Evolutionary conservation across 352 stramenopile species (phyloP).

Genomic region (Phytophthora citricola): DNA sequence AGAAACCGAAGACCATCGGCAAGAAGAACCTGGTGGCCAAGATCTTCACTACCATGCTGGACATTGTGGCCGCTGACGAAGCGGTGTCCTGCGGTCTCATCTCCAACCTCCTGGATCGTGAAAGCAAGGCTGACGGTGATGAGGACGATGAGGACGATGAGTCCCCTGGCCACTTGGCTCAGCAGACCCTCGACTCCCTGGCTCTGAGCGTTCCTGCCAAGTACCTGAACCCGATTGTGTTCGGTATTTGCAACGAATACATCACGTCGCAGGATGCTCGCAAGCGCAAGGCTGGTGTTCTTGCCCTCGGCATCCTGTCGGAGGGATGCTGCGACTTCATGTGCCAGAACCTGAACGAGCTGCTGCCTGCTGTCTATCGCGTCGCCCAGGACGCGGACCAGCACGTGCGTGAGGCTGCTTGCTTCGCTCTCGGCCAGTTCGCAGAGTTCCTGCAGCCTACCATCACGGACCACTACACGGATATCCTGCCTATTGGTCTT

Average conservation of each 20-base stretch:
- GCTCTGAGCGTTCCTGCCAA: conserved; percentile 83
- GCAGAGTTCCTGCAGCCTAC: conserved; percentile 98
- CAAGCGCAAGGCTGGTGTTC: conserved; percentile 96
- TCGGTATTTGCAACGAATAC: conserved; percentile 87
- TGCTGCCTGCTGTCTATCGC: conserved; percentile 94
- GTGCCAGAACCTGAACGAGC: conserved; percentile 93
- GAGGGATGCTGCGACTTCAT: conserved; percentile 97
- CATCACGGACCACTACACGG: conserved; percentile 94
- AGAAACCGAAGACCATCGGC: conserved; percentile 90
- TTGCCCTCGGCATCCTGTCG: conserved; percentile 97
- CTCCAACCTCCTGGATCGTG: conserved; percentile 79
- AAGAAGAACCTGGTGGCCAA: conserved; percentile 85
- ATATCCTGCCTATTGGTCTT: conserved; percentile 97
- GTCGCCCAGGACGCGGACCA: conserved; percentile 92
- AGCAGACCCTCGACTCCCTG: conserved; percentile 88
- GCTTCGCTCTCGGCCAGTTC: conserved; percentile 98
- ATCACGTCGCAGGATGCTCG: conserved; percentile 90
- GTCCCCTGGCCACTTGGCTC: conserved; percentile 78
- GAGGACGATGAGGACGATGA: conserved; percentile 86
- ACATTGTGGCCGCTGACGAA: conserved; percentile 83
- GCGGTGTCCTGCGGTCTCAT: conserved; percentile 85
- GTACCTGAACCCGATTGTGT: conserved; percentile 83
- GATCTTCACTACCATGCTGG: conserved; percentile 89
- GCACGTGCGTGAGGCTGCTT: conserved; percentile 96
- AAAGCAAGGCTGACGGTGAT: conserved; percentile 56